Percentiles rank a stretch among this genome's conserved stretches.
Conservation (phyloP, 352 stramenopile genomes). For the Phytophthora pinifolia region DNA sequence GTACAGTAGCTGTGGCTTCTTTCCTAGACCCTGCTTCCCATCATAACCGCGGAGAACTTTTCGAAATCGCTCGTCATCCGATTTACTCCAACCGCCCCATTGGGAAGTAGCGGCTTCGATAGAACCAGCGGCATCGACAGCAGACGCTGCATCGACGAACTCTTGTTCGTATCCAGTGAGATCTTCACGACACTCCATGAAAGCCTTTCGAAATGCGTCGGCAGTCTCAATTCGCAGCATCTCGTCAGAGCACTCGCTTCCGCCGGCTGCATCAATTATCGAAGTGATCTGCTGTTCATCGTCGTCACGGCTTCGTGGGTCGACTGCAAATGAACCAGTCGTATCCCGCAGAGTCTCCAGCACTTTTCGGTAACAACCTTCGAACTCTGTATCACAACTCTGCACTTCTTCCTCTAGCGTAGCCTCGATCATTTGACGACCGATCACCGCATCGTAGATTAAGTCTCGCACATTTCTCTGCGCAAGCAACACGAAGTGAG, state of each 20-base stretch:
- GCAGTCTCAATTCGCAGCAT: constrained; percentile 50
- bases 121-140: constrained; percentile 31
- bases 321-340: constrained; percentile 11
- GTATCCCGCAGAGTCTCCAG: constrained; percentile 30
- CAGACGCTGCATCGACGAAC: constrained; percentile 39
- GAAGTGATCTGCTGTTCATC: constrained; percentile 26
- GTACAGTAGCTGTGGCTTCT: constrained; percentile 61
- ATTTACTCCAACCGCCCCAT: constrained; percentile 41
- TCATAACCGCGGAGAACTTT: constrained; percentile 54
- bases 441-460: constrained; percentile 73
- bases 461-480: constrained; percentile 43
- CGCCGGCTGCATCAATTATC: constrained; percentile 18
- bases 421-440: constrained; percentile 62
- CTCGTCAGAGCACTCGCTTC: constrained; percentile 33
- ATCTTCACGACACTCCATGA: constrained; percentile 30
- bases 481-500: constrained; percentile 5
- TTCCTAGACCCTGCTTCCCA: constrained; percentile 29
- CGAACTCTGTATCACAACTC: constrained; percentile 42
- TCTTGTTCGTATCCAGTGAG: constrained; percentile 37
- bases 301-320: constrained; percentile 1
- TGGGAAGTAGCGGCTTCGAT: constrained; percentile 40
- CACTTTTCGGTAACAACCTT: constrained; percentile 30
- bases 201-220: constrained; percentile 33
- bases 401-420: constrained; percentile 56
- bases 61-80: constrained; percentile 64